phyloP scores from a whole-genome alignment of 1,284 basidiomycete genomes.

The Takashimella tepidaria region DNA sequence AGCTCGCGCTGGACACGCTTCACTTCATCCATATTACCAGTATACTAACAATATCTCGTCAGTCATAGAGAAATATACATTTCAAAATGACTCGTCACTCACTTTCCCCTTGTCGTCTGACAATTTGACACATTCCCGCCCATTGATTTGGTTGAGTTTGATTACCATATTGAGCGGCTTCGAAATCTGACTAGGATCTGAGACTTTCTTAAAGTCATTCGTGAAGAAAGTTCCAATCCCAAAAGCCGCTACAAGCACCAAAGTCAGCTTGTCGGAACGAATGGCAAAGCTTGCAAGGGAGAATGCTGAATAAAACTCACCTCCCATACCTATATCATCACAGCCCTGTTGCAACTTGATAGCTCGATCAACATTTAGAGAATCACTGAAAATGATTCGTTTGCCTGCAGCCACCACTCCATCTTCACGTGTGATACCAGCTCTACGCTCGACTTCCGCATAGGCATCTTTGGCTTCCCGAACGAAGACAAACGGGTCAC shows the following conservation, averaged over 20 bases:
- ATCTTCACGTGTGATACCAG: conserved; percentile 48
- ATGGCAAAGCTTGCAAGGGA: too few species aligned
- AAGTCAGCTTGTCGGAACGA: background rate
- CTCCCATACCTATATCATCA: conserved; percentile 65
- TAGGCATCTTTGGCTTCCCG: conserved; percentile 64
- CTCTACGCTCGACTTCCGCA: conserved; percentile 26
- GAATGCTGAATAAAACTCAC: conserved; percentile 48
- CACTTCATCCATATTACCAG: conserved; percentile 41
- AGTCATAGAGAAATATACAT: too few species aligned
- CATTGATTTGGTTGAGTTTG: conserved; percentile 72
- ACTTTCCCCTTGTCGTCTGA: conserved; percentile 87
- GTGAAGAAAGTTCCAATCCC: conserved; percentile 88
- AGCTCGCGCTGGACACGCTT: conserved; percentile 35
- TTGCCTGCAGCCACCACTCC: conserved; percentile 64
- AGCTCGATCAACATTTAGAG: conserved; percentile 66
- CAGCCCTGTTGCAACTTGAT: conserved; percentile 65
- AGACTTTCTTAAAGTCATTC: conserved; percentile 72
- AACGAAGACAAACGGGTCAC: conserved; percentile 74
- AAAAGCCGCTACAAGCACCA: conserved; percentile 57
- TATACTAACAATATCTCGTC: conserved; percentile 37
- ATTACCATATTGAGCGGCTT: conserved; percentile 89
- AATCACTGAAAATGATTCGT: conserved; percentile 75
- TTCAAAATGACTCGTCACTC: conserved; percentile 3
- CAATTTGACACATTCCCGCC: conserved; percentile 76
- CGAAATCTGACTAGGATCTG: conserved; percentile 58